Evolutionary conservation across 768 basidiomycete genomes (phyloP), one percentile per base, ranked within the genome.

Genomic region (Cystofilobasidium macerans): DNA sequence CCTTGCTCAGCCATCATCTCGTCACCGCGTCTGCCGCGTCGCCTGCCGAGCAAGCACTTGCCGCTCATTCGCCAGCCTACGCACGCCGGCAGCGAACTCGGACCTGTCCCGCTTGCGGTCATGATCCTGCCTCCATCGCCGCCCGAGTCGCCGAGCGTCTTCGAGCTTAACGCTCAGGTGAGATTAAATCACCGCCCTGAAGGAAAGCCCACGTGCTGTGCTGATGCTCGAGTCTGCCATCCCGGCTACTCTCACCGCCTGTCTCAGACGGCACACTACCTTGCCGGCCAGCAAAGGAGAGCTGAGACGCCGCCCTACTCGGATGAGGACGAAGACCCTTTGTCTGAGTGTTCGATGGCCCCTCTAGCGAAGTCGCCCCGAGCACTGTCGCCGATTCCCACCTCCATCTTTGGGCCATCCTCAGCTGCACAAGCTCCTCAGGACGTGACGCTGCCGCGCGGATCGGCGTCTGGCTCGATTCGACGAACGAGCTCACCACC

Each of bases 231-330:
- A n/a, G n/a, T 7, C 45, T 47, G 45, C 22, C 45, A 16, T 32
- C 2, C 30, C 32, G 51, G 6, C 16, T 4, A 6, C 9, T 47
- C 3, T 13, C 28, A 6, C n/a, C 51, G 51, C 16, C 13, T 3
- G 28, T 32, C 28, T 5, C 51, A 32, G 26, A 32, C 48, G 24
- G 30, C 26, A 54, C 28, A 2, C n/a, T 54, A 5, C 13, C 51
- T 54, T 13, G 28, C 16, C 28, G 32, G 18, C 28, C 51, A 54
- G 30, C 28, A 26, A n/a, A n/a, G n/a, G 13, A 26, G 51, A 13
- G 26, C 51, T 8, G 51, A 54, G 4, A 54, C 51, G 51, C 51
- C 51, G 26, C 51, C 51, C 18, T 54, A 54, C 51, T 54, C 51
- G 9, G 51, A 54, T 20, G 28, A 32, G 51, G 51, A 54, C 51